A percentile compares a stretch with the other conserved stretches of the same genome.
phyloP scores from a whole-genome alignment of 2,329 filamentous ascomycete genomes.

The Talaromyces pinophilus region DNA sequence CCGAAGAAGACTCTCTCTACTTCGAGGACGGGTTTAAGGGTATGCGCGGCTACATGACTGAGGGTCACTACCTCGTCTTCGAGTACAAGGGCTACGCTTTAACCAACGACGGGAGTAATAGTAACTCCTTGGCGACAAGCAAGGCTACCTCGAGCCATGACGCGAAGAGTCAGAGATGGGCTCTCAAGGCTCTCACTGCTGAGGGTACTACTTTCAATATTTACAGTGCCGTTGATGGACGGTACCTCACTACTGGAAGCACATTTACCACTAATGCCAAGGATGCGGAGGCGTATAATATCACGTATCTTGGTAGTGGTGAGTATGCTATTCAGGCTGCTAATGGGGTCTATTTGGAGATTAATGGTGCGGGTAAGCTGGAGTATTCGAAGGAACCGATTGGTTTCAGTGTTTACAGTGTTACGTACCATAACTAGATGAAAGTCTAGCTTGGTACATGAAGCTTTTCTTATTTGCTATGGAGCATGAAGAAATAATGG shows the following conservation, averaged over 20 bases:
- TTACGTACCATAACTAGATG: slow-evolving; percentile 15
- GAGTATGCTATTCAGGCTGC: slow-evolving; percentile 17
- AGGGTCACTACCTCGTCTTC: slow-evolving; percentile 58
- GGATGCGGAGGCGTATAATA: slow-evolving; percentile 7
- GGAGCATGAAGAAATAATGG: neutral
- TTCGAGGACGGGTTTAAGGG: slow-evolving; percentile 58
- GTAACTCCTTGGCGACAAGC: neutral
- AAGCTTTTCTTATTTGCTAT: no score
- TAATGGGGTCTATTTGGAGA: slow-evolving; percentile 13
- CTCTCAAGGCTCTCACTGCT: neutral
- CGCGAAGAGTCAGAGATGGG: slow-evolving; percentile 2
- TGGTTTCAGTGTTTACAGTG: slow-evolving; percentile 15
- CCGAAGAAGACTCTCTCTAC: slow-evolving; percentile 30
- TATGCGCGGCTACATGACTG: slow-evolving; percentile 54
- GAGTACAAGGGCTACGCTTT: slow-evolving; percentile 50
- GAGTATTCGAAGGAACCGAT: neutral
- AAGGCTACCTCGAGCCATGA: neutral
- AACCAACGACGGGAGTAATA: slow-evolving; percentile 30
- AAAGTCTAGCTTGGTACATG: neutral
- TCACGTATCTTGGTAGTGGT: slow-evolving; percentile 15
- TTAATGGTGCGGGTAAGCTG: neutral
- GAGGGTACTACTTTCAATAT: slow-evolving; percentile 16
- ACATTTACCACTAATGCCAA: neutral
- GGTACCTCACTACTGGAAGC: slow-evolving; percentile 3
- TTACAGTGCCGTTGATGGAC: slow-evolving; percentile 9